phyloP scores from a whole-genome alignment of 2,329 filamentous ascomycete species.

The Colletotrichum sp. region DNA sequence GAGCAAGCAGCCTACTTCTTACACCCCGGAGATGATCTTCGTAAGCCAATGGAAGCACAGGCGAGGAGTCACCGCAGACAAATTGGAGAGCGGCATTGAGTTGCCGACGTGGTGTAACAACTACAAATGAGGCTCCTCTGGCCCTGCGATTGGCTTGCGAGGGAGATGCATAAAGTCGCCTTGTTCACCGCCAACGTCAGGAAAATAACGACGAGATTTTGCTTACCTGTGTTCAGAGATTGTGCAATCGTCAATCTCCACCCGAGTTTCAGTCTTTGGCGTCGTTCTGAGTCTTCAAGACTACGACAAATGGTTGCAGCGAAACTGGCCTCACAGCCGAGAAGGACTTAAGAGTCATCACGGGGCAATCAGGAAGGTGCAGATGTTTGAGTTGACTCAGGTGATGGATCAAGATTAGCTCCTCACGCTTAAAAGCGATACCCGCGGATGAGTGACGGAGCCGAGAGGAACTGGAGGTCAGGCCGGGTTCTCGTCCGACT shows the following conservation, averaged over 20 bases:
- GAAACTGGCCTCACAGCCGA: neutral
- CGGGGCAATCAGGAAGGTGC: neutral
- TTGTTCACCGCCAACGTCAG: neutral
- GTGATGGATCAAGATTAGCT: neutral
- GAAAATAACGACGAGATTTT: neutral
- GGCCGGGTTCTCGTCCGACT: neutral
- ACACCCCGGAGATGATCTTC: neutral
- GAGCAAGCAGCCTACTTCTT: neutral
- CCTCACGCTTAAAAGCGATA: neutral
- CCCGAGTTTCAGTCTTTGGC: neutral
- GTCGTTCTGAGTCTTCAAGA: neutral
- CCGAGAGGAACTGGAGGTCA: neutral
- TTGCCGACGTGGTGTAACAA: constrained; percentile 10
- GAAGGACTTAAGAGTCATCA: neutral
- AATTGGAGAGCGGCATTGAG: neutral
- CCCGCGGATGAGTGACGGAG: neutral
- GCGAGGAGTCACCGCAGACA: neutral
- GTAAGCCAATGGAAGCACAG: neutral
- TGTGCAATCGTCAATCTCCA: neutral
- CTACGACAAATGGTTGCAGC: neutral
- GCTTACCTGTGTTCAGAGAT: neutral
- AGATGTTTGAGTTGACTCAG: neutral
- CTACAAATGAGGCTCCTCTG: neutral
- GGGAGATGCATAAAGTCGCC: neutral
- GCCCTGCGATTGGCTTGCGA: neutral